phyloP scores from a whole-genome alignment of 192 early-diverging fungal genomes.

The Coemansia sp. region DNA sequence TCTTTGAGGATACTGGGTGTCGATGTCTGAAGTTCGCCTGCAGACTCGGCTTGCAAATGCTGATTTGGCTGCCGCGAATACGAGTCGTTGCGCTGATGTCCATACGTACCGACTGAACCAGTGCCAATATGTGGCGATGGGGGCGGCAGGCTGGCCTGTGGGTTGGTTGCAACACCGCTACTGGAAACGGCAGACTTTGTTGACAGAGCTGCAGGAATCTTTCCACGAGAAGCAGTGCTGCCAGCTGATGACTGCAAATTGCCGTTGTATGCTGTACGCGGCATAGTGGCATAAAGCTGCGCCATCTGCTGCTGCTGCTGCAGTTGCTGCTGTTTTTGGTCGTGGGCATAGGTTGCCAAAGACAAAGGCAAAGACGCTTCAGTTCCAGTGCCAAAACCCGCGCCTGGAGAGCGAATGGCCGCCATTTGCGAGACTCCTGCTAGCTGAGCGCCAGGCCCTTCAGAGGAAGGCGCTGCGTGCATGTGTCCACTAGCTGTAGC shows the following conservation, averaged over 20 bases:
- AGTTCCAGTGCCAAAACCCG: neutral
- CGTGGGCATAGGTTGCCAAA: constrained; percentile 5
- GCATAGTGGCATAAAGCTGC: constrained; percentile 29
- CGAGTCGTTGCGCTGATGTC: constrained; percentile 4
- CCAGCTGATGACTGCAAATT: neutral
- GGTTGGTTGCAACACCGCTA: constrained; percentile 20
- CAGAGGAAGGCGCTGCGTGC: neutral
- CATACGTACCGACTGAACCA: neutral
- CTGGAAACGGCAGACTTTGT: constrained; percentile 8
- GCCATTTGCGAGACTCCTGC: neutral
- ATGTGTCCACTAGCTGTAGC: neutral
- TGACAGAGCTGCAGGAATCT: constrained; percentile 11
- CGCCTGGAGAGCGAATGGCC: neutral
- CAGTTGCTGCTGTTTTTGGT: constrained; percentile 4
- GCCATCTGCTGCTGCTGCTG: constrained; percentile 17
- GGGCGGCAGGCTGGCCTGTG: constrained; percentile 7
- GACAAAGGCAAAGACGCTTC: neutral
- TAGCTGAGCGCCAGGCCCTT: neutral
- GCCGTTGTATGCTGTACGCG: constrained; percentile 25
- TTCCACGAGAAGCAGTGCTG: constrained; percentile 13
- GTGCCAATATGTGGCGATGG: constrained; percentile 9
- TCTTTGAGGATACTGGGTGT: constrained; percentile 23
- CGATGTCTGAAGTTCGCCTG: neutral
- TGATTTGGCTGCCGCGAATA: neutral
- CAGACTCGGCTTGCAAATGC: neutral